Percentiles rank a stretch among this genome's conserved stretches.
These are phyloP conservation scores for Aureobasidium zeae DNA, from an alignment of 2,329 filamentous ascomycete species.

Conservation along the genomic window DNA sequence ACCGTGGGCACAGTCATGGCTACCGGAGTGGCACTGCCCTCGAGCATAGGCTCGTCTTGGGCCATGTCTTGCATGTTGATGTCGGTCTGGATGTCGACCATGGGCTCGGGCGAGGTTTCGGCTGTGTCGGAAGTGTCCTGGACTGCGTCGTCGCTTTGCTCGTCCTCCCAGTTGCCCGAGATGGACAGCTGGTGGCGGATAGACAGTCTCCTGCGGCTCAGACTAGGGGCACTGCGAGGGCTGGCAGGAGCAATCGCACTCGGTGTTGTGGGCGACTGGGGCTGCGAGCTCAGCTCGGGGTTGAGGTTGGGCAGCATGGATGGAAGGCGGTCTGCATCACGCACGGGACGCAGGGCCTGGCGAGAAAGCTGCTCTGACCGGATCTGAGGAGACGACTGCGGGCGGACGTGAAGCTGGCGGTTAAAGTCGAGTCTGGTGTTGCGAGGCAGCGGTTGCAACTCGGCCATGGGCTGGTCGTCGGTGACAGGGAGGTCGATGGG, in stretches of 20 bases:
- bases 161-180: constrained; percentile 69
- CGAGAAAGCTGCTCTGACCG: constrained; percentile 22
- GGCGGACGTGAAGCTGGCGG: constrained; percentile 17
- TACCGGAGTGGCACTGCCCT: constrained; percentile 56
- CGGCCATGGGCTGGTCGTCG: constrained; percentile 8
- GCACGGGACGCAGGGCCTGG: constrained; percentile 56
- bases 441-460: background rate
- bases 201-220: constrained; percentile 63
- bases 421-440: constrained; percentile 10
- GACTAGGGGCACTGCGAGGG: constrained; percentile 38
- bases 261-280: constrained; percentile 82
- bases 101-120: constrained; percentile 47
- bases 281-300: constrained; percentile 69
- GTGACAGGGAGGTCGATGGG: constrained; percentile 67
- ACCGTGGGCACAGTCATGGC: constrained; percentile 68
- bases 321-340: constrained; percentile 71
- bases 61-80: constrained; percentile 86
- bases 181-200: constrained; percentile 82
- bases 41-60: constrained; percentile 69
- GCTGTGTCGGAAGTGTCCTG: constrained; percentile 46
- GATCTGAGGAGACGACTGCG: constrained; percentile 24
- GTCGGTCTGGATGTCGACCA: constrained; percentile 67
- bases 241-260: constrained; percentile 51
- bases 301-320: constrained; percentile 68
- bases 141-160: constrained; percentile 70